Evolutionary conservation across 2,329 filamentous ascomycete genomes (phyloP), one percentile per base, ranked within the genome.

Genomic region (Xylariaceae sp.): DNA sequence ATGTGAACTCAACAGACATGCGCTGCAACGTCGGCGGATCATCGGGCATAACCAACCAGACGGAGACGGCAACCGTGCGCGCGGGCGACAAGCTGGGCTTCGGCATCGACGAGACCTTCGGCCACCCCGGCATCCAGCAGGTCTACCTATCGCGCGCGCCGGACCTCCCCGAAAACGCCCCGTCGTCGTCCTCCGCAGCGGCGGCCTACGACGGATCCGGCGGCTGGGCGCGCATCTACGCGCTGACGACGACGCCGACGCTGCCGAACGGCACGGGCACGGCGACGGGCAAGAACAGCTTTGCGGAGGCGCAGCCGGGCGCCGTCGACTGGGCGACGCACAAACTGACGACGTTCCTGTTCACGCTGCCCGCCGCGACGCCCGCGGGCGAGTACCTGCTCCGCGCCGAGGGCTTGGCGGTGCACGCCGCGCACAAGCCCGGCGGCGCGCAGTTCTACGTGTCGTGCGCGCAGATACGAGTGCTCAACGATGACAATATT

Each of bases 341-440:
- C 27, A 60, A 53, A n/a, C 57, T 61, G 44, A 53, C 52, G 23
- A 53, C 50, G 9, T 63, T 64, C 43, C 47, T 42, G 10, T 63
- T 65, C 44, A 6, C 32, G 27, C 46, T 63, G 39, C 55, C 56
- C 20, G 35, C 32, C 9, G 24, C 33, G 8, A 60, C 58, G 26
- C 57, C 60, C 10, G 39, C 58, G n/a, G 63, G 61, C 10, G 61
- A 64, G 48, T 64, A 65, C 35, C 52, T 65, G 6, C 39, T 65
- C 9, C 58, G 63, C 6, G 58, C 60, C 8, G 62, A 64, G 44
- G 62, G 59, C 2, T 44, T 62, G 21, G 63, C 59, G 13, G 42
- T 64, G 24, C 63, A 65, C 18, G 62, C 63, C 3, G 63, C 62
- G 50, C 63, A 63, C n/a, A 61, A 63, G 49, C 45, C 48, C 23